phyloP scores from a whole-genome alignment of 371 early-diverging fungal genomes.

The Syncephalastrum monosporum region DNA sequence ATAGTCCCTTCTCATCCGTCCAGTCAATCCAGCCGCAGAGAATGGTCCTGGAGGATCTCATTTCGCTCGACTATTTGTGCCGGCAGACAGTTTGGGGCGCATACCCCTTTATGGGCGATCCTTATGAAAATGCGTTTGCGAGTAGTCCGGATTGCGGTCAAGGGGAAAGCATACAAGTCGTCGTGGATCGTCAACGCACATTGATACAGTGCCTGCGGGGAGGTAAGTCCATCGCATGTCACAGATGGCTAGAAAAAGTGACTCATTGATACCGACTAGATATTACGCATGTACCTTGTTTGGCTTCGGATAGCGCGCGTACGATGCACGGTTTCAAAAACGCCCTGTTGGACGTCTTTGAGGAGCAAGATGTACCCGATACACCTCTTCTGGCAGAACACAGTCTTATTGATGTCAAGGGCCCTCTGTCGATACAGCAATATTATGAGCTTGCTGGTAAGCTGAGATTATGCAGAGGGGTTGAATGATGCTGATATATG shows the following conservation, averaged over 20 bases:
- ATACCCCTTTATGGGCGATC: conserved; percentile 51
- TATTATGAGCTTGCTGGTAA: conserved; percentile 46
- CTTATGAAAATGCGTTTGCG: conserved; percentile 26
- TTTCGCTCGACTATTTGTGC: conserved; percentile 38
- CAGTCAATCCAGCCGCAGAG: conserved; percentile 12
- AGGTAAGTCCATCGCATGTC: conserved; percentile 30
- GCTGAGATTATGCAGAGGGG: neutral
- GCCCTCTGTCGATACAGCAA: conserved; percentile 47
- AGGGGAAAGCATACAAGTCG: conserved; percentile 49
- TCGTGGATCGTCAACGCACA: conserved; percentile 47
- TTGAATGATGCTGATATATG: neutral
- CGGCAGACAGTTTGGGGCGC: conserved; percentile 53
- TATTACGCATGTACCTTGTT: conserved; percentile 16
- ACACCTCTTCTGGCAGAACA: too few relatives aligned
- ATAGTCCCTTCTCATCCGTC: conserved; percentile 12
- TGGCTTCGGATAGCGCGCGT: conserved; percentile 7
- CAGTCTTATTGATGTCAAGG: conserved; percentile 38
- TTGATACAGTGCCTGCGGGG: conserved; percentile 43
- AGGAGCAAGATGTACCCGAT: conserved; percentile 8
- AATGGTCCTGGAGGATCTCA: conserved; percentile 13
- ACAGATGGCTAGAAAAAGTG: conserved; percentile 9
- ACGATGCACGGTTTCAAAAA: conserved; percentile 44
- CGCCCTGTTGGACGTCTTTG: conserved; percentile 41
- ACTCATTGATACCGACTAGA: neutral
- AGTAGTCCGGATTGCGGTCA: conserved; percentile 33